Base-by-base conservation (phyloP, 176 grass and related monocot species). In the Aegilops tauschii region DNA sequence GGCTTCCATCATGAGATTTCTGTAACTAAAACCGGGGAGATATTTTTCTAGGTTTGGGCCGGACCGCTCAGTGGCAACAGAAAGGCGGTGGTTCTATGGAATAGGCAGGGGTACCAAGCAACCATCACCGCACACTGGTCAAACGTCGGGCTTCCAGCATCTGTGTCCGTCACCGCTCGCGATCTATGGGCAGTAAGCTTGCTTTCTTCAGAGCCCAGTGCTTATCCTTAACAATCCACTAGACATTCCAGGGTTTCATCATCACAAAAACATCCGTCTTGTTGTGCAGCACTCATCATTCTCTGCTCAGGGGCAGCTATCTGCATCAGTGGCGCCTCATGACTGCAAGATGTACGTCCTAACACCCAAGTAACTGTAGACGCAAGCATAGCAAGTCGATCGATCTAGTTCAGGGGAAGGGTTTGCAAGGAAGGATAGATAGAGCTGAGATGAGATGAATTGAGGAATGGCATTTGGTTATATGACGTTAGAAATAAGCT, bases 301-400 rank as follows among this genome's bases (percentile, higher is more conserved):
- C 64, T 89, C 82, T 3, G 90, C 86, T 70, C 84, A 81, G 32
- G 88, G 92, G 30, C 83, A 89, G 8, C 3, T 97, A 45, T 89
- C 88, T 18, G 95, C 90, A 20, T 88, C 77, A 9, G 90, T 94
- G 73, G 84, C 81, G 12, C 44, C 90, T 79, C 95, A 97, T 65
- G 92, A 89, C 59, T 97, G 95, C 92, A 92, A 97, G 83, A 97
- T 97, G 95, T 97, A 91, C 76, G 87, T 94, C 32, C 80, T 97
- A 81, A 94, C 92, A 16, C 90, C 92, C 16, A 87, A 92, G 1
- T 88, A 54, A 62, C 1, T 23, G 16, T 49, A 42, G 14, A 52
- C n/a, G 5, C 68, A 4, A 69, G 73, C 42, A 4, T 52, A 49
- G 34, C 0, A 0, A 68, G 76, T 69, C 49, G 11, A 63, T 81